Conservation (phyloP, 331 rosid genomes). For the Telfairia occidentalis region DNA sequence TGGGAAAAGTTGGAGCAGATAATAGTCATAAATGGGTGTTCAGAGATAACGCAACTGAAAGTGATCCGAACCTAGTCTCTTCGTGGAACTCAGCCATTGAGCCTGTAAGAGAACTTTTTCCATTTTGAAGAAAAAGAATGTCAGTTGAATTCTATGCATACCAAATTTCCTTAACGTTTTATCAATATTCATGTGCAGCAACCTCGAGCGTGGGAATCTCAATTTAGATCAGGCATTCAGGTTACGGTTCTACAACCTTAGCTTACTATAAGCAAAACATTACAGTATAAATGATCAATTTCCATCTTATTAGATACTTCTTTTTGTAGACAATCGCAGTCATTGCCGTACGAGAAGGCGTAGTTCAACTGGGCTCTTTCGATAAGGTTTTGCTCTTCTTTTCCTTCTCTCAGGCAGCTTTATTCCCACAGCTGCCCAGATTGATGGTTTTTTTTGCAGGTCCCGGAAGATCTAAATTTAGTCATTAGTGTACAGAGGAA, state of each 20-base stretch:
- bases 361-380: constrained; percentile 80
- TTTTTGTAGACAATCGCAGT: constrained; percentile 55
- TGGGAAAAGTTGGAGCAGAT: constrained; percentile 82
- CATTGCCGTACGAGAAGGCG: constrained; percentile 81
- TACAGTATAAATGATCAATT: neutral
- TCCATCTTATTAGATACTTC: neutral
- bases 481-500: constrained; percentile 50
- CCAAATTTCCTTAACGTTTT: neutral
- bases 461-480: constrained; percentile 56
- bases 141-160: neutral
- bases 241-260: constrained; percentile 26
- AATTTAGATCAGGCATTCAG: constrained; percentile 85
- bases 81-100: constrained; percentile 71
- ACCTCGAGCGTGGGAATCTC: constrained; percentile 84
- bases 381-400: constrained; percentile 39
- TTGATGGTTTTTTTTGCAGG: constrained; percentile 27
- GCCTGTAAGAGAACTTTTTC: constrained; percentile 34
- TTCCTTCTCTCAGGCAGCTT: neutral
- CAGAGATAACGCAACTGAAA: constrained; percentile 43
- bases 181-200: constrained; percentile 30
- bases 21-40: constrained; percentile 80
- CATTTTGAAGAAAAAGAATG: neutral
- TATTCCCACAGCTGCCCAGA: neutral
- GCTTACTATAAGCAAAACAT: neutral
- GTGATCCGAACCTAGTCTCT: constrained; percentile 47